phyloP scores from a whole-genome alignment of 176 grass and related monocot genomes.

The Rhynchospora breviuscula region DNA sequence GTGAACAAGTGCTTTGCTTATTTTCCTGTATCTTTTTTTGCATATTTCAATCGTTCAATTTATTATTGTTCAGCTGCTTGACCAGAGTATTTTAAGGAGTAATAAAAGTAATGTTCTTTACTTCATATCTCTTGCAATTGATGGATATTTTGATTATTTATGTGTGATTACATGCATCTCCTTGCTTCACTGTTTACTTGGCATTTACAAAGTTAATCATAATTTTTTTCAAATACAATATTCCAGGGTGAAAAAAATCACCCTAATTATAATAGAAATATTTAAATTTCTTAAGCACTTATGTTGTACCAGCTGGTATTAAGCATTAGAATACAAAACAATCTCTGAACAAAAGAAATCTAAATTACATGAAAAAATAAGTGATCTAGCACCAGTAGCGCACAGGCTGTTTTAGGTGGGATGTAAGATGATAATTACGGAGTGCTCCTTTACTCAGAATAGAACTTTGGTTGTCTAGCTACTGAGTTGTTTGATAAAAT shows the following conservation, averaged over 20 bases:
- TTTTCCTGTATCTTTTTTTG: background rate
- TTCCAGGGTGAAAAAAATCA: background rate
- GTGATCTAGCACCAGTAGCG: background rate
- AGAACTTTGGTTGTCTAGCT: background rate
- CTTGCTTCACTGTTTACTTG: background rate
- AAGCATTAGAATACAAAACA: background rate
- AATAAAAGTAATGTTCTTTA: background rate
- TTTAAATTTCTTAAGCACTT: background rate
- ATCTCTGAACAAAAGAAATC: background rate
- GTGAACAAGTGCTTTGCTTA: background rate
- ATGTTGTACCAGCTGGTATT: background rate
- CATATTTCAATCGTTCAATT: background rate
- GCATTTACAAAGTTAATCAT: background rate
- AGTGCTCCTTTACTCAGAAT: too few relatives aligned
- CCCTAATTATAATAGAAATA: background rate
- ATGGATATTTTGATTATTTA: background rate
- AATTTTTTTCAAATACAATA: background rate
- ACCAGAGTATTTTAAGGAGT: background rate
- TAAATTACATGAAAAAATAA: background rate
- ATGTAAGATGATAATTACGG: too few relatives aligned
- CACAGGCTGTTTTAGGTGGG: background rate
- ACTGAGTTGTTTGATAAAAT: background rate
- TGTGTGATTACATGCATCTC: background rate
- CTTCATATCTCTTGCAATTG: background rate
- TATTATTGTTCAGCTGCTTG: background rate